Evolutionary conservation across 2,329 filamentous ascomycete species (phyloP).

Genomic region (Eutypa lata): DNA sequence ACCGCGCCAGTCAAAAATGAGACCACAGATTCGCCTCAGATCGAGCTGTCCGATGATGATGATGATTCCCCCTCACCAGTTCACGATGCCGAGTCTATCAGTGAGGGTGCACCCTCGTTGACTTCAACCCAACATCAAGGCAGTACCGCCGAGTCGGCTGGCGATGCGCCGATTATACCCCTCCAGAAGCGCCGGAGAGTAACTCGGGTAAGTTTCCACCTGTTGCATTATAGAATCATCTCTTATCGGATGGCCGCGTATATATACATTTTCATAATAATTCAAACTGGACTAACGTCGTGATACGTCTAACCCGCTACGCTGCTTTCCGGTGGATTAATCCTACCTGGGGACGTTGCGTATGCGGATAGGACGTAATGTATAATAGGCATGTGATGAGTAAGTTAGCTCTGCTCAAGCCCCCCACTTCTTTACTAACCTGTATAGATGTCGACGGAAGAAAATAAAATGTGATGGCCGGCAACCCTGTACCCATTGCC

Average conservation of each 20-base stretch:
- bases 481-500: constrained; percentile 91
- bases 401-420: not conserved
- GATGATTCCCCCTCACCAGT: constrained; percentile 26
- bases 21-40: constrained; percentile 30
- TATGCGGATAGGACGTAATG: not conserved
- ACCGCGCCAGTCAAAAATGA: constrained; percentile 20
- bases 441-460: constrained; percentile 63
- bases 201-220: constrained; percentile 62
- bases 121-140: not conserved
- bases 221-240: constrained; percentile 1
- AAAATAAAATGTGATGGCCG: constrained; percentile 88
- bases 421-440: not conserved
- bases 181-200: constrained; percentile 76
- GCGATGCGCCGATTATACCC: constrained; percentile 46
- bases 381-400: constrained; percentile 2
- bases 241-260: not conserved
- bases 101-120: constrained; percentile 36
- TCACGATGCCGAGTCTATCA: constrained; percentile 30
- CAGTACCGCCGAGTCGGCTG: constrained; percentile 18
- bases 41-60: constrained; percentile 39
- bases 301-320: not conserved
- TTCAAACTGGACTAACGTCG: not conserved
- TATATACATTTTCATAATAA: not conserved
- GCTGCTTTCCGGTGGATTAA: not conserved
- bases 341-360: not conserved